Base-by-base conservation (phyloP, 176 grass and related monocot species). In the Phyllostachys edulis region DNA sequence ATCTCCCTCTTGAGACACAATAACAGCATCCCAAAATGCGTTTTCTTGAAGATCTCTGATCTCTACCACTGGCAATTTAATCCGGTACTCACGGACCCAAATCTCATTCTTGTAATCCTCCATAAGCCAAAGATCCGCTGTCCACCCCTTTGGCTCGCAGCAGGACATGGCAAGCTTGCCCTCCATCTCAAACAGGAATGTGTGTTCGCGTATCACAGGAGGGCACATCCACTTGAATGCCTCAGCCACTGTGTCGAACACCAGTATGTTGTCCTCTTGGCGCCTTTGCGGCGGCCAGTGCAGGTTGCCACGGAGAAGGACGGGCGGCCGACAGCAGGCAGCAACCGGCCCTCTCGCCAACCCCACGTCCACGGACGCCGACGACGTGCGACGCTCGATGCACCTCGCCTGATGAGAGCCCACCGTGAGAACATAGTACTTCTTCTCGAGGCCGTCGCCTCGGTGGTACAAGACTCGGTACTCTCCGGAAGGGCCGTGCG, bases 401-500 rank as follows among this genome's bases (percentile, higher is more conserved):
- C 2, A 15, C 55, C 44, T 79, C 21, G 7, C 75, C 52, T 37
- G 38, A 21, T 50, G 54, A 29, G 41, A 62, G 36, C 75, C 75
- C 75, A 78, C 40, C 54, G 65, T 62, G 14, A 71, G 27, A 42
- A 85, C 41, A 75, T 79, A 71, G 84, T 85, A 85, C 18, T 46
- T 2, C 50, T 1, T 37, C 1, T 18, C 42, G 13, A 63, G 7
- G 29, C 71, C 59, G 1, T 41, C 3, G 5, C 9, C 0, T 15
- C 17, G 20, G n/a, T 67, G 75, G 75, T 79, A 79, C 40, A 85
- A 75, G 29, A 85, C 54, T 29, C 84, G 66, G 84, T 85, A 79
- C 65, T 71, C 54, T 13, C 5, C 13, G 29, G 75, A 86, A 20
- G 55, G 8, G 6, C 15, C 21, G 41, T 86, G 84, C 52, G 1